Evolutionary conservation across 129 eudicot species (phyloP), one percentile per base, ranked within the genome.

Genomic region (Logfia minima): DNA sequence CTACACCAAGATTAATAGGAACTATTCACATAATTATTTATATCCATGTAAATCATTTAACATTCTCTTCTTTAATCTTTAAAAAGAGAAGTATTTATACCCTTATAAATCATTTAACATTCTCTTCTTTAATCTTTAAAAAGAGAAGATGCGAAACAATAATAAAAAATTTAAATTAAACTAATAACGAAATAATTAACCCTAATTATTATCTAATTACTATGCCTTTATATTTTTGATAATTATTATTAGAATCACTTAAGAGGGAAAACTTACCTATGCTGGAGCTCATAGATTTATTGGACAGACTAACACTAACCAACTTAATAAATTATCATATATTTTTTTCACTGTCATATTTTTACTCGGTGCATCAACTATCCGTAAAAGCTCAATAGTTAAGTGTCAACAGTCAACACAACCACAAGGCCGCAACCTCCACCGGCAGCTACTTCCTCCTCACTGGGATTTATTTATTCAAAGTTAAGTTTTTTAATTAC

Each of bases 1-100:
- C 58, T 73, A 11, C 13, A 73, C 53, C 77, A 41, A 39, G 14
- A 59, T 35, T 74, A 59, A 71, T 71, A 17, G 24, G 16, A 28
- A 71, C 39, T 65, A 35, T n/a, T n/a, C n/a, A n/a, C n/a, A n/a
- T n/a, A n/a, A n/a, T n/a, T n/a, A n/a, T n/a, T n/a, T n/a, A n/a
- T n/a, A n/a, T n/a, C n/a, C n/a, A n/a, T n/a, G n/a, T n/a, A n/a
- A n/a, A n/a, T n/a, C n/a, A n/a, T n/a, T n/a, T n/a, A n/a, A n/a
- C n/a, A n/a, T n/a, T n/a, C n/a, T n/a, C n/a, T n/a, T n/a, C n/a
- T n/a, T n/a, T n/a, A n/a, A n/a, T n/a, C n/a, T n/a, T n/a, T n/a
- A n/a, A n/a, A n/a, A n/a, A n/a, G n/a, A n/a, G n/a, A n/a, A n/a
- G n/a, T n/a, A n/a, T n/a, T n/a, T n/a, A n/a, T n/a, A n/a, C n/a